Percentiles rank a stretch among this genome's conserved stretches.
Evolutionary conservation across 305 asterid genomes (phyloP).

Genomic region (Fraxinus albicans): DNA sequence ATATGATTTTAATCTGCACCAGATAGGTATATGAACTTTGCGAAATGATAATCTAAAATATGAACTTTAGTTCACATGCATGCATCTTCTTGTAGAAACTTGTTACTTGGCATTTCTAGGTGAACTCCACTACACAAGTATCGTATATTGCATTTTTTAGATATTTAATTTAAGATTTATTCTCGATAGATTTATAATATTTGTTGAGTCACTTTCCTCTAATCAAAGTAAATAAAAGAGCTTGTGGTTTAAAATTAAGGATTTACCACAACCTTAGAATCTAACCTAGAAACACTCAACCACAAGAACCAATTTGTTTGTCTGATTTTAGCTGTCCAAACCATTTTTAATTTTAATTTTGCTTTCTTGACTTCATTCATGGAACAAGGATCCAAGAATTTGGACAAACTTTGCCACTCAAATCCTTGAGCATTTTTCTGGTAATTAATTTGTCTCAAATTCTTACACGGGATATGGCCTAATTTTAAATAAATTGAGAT

Average conservation of each 20-base stretch:
- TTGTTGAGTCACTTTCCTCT: not conserved
- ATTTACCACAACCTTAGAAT: conserved; percentile 20
- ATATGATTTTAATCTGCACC: too few relatives aligned
- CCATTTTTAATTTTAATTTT: too few relatives aligned
- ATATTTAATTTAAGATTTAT: not conserved
- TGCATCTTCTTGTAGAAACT: not conserved
- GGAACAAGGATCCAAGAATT: not conserved
- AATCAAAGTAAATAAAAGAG: not conserved
- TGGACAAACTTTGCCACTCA: not conserved
- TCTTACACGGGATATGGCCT: not conserved
- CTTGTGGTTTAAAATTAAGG: conserved; percentile 26
- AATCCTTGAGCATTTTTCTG: not conserved
- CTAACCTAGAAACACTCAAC: conserved; percentile 14
- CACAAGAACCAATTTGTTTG: not conserved
- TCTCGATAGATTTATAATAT: not conserved
- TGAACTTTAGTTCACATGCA: not conserved
- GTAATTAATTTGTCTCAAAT: not conserved
- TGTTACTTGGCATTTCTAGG: not conserved
- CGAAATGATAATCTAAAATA: too few relatives aligned
- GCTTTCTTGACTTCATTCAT: not conserved
- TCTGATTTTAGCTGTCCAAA: not conserved
- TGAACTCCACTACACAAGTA: not conserved
- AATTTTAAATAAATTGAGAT: not conserved
- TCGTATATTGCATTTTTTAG: too few relatives aligned
- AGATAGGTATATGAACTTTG: too few relatives aligned